Base-by-base conservation (phyloP, 371 early-diverging fungal genomes). In the Lichtheimia corymbifera region DNA sequence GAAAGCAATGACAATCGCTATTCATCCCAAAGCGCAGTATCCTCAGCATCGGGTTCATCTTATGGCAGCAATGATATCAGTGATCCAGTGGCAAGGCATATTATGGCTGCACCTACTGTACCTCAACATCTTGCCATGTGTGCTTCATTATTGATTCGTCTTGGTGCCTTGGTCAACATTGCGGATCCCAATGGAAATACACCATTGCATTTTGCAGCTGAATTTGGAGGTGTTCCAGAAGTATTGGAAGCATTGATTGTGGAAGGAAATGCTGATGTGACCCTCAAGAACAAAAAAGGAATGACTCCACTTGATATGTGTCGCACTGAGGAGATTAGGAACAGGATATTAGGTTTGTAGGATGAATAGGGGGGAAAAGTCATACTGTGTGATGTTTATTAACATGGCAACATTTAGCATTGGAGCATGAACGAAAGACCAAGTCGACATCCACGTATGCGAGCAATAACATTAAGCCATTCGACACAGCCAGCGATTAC, bases 131-230 rank as follows among this genome's bases (percentile, higher is more conserved):
- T 81, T 44, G 83, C 79, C 15, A 68, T 66, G 20, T 82, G 83
- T 59, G 82, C 81, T 28, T 80, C 80, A 9, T 53, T 83, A 27
- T 60, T 88, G 17, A 70, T 88, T 35, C 79, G 80, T 0, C 64
- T 86, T 20, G 87, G 86, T n/a, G 82, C 87, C 0, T 60, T 81
- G 5, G 82, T 86, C 20, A 80, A 88, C 50, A 77, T 83, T 64
- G 78, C 78, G 0, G 89, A 89, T 57, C 78, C 82, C 7, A 83
- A 81, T 42, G 87, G 87, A 2, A 87, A 87, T 53, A 85, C 86
- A 9, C 86, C 89, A 20, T 53, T 88, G n/a, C 89, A 89, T 64
- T 86, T 86, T 64, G 89, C 89, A 18, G 83, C 83, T 4, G 83
- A 85, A 59, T 84, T 81, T 61, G 84, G 86, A 6, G 77, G 79